Evolutionary conservation across 2,329 filamentous ascomycete genomes (phyloP).

Genomic region (Epichloe scottii): DNA sequence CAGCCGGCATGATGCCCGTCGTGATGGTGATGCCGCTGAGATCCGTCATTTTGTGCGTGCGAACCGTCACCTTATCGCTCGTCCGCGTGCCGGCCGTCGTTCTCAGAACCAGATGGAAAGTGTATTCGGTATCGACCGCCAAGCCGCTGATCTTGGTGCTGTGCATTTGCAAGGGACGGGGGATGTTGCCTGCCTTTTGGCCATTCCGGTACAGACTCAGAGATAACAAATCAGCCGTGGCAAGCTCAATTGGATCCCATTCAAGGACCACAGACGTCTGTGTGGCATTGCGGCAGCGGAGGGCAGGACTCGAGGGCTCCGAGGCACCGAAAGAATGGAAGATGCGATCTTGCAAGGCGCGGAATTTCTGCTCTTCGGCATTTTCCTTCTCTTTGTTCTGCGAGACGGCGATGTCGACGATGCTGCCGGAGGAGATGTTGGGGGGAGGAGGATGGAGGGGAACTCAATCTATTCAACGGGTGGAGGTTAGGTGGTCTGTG

Average conservation of each 20-base stretch:
- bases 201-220: slow-evolving; percentile 90
- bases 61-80: slow-evolving; percentile 72
- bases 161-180: slow-evolving; percentile 71
- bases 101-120: slow-evolving; percentile 81
- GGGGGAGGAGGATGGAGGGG: slow-evolving; percentile 92
- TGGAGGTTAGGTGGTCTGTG: neutral
- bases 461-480: slow-evolving; percentile 73
- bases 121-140: slow-evolving; percentile 93
- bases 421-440: slow-evolving; percentile 90
- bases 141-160: slow-evolving; percentile 95
- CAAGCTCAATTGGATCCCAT: slow-evolving; percentile 91
- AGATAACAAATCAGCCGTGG: slow-evolving; percentile 81
- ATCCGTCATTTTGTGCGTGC: slow-evolving; percentile 98
- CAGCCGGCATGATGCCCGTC: slow-evolving; percentile 67
- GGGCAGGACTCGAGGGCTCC: slow-evolving; percentile 61
- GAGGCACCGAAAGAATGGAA: slow-evolving; percentile 72
- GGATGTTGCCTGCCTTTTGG: slow-evolving; percentile 92
- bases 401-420: slow-evolving; percentile 92
- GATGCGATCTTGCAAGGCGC: slow-evolving; percentile 78
- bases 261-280: slow-evolving; percentile 97
- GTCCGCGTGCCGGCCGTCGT: slow-evolving; percentile 81
- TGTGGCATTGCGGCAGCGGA: slow-evolving; percentile 91
- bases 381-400: slow-evolving; percentile 74
- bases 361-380: slow-evolving; percentile 63
- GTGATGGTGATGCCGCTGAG: slow-evolving; percentile 91